Base-by-base conservation (phyloP, 164 flowering plant genomes). In the Cinnamomum chago region DNA sequence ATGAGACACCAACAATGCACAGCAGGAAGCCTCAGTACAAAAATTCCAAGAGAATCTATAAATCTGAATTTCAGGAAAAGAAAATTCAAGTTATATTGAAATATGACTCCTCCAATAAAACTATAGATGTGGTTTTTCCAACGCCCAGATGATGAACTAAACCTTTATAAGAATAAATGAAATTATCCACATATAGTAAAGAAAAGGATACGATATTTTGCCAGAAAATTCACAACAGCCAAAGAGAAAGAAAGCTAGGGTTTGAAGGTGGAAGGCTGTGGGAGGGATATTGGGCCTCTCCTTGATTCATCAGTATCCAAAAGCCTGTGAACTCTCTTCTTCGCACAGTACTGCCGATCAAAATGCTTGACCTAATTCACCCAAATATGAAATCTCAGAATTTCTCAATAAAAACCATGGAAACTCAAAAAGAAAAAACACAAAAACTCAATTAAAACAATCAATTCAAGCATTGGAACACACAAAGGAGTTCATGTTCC, bases 341-440 rank as follows among this genome's bases (percentile, higher is more conserved):
- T 89, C 33, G 83, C 81, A 71, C 94, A 90, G 67, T 90, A 88
- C 74, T 82, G 90, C 65, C 90, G 80, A 83, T 94, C 98, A 68
- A 94, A 94, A 88, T 92, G 98, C 92, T 90, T 94, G 84, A 92
- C 98, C 98, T 94, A 77, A 30, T 66, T 30, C 69, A 20, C 65
- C 12, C 69, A 66, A 66, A 66, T 28, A 30, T 18, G n/a, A 18
- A 62, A n/a, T n/a, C 66, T 5, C 40, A 66, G 15, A 55, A 55
- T 15, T 55, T 55, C 20, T 55, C 60, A 55, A 55, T 20, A 55
- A 15, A 15, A 55, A 55, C 13, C 60, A 20, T 11, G 20, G 18
- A 55, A 55, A 20, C 60, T 14, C 60, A 55, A 20, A 55, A 55
- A 3, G 60, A 55, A 55, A 55, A 55, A 13, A 17, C 58, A 52